Percentiles rank a stretch among this genome's conserved stretches.
phyloP scores from a whole-genome alignment of 257 asterid genomes.

The Rehmannia glutinosa region DNA sequence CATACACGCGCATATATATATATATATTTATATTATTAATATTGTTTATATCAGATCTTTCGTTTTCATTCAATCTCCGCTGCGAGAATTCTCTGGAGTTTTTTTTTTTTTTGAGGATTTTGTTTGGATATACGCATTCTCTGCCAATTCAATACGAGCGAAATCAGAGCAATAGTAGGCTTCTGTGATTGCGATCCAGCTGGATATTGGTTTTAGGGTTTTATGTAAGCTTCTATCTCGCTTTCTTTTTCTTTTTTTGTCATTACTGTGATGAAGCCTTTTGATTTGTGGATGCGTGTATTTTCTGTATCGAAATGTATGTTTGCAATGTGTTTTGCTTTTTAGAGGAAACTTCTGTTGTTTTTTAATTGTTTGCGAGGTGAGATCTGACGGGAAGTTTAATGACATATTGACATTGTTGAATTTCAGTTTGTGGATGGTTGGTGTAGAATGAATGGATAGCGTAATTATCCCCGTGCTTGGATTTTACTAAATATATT shows the following conservation, averaged over 20 bases:
- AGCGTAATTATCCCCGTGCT: neutral
- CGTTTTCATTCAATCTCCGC: conserved; percentile 31
- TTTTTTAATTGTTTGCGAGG: conserved; percentile 2
- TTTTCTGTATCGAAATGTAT: neutral
- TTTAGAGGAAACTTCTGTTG: neutral
- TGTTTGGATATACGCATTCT: conserved; percentile 9
- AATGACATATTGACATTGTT: conserved; percentile 22
- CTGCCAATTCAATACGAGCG: neutral
- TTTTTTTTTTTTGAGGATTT: conserved; percentile 17
- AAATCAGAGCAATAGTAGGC: conserved; percentile 16
- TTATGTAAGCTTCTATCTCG: conserved; percentile 19
- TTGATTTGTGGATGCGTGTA: conserved; percentile 12
- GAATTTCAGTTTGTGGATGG: neutral
- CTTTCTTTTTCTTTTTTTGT: neutral
- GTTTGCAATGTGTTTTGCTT: conserved; percentile 15
- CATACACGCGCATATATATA: neutral
- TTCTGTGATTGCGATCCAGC: conserved; percentile 28
- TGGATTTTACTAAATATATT: neutral
- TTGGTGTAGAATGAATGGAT: neutral
- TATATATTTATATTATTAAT: neutral
- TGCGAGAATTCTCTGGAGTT: conserved; percentile 7
- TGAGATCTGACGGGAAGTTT: conserved; percentile 26
- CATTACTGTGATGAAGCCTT: neutral
- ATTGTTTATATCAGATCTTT: conserved; percentile 24
- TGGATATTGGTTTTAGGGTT: conserved; percentile 26